These are phyloP conservation scores for Claviceps sorghi DNA, from an alignment of 2,329 filamentous ascomycete species.

Conservation along the genomic window DNA sequence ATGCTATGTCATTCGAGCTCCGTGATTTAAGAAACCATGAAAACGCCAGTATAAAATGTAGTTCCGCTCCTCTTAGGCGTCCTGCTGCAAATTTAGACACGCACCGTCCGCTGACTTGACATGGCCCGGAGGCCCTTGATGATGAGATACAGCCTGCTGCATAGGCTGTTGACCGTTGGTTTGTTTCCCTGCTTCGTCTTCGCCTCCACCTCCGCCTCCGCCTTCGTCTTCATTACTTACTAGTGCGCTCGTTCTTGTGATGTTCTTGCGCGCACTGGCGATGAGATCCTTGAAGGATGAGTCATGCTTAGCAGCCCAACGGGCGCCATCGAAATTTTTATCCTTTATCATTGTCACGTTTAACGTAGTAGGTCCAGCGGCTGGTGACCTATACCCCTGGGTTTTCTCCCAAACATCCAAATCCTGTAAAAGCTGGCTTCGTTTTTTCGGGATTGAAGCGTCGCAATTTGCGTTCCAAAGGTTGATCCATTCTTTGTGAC, in stretches of 20 bases:
- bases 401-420: conserved; percentile 78
- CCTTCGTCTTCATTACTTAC: conserved; percentile 1
- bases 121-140: not conserved
- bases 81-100: not conserved
- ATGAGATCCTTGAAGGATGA: conserved; percentile 68
- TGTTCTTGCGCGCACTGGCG: conserved; percentile 44
- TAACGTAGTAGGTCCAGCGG: conserved; percentile 21
- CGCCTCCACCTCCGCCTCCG: not conserved
- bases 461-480: conserved; percentile 97
- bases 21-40: not conserved
- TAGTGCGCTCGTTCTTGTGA: conserved; percentile 22
- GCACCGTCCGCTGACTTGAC: not conserved
- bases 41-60: not conserved
- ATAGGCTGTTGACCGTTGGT: not conserved
- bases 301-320: conserved; percentile 61
- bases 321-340: conserved; percentile 74
- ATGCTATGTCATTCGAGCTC: not conserved
- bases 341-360: conserved; percentile 46
- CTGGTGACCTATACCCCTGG: conserved; percentile 47
- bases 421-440: conserved; percentile 59
- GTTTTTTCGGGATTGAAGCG: conserved; percentile 55
- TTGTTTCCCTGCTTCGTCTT: conserved; percentile 2
- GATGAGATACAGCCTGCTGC: not conserved
- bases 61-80: not conserved
- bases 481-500: conserved; percentile 89